Evolutionary conservation across 2,329 filamentous ascomycete genomes (phyloP), one percentile per base, ranked within the genome.

Genomic region (Cladosporium sp.): DNA sequence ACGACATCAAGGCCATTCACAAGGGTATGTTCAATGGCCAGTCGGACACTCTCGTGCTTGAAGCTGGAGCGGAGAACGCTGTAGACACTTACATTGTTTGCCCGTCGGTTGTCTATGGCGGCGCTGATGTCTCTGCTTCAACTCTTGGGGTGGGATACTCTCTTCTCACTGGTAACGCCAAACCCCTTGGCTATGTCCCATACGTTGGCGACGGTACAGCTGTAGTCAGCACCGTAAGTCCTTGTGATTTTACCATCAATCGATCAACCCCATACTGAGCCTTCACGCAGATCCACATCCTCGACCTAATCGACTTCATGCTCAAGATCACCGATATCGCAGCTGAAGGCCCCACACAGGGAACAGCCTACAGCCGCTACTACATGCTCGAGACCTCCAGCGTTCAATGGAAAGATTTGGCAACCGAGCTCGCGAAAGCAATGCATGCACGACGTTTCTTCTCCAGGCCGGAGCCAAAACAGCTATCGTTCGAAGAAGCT

Each of bases 1-100:
- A 67, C 16, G 68, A 69, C 34, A 66, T 67, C 60, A 63, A 64
- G 14, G 66, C 64, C 36, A 66, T 70, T 51, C 59, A 64, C 28
- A 67, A 67, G 46, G 68, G 68, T 39, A 70, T 70, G 49, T 63
- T 63, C 23, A 63, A 63, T 23, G 60, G 60, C 0, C 60, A 63
- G 60, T 63, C 60, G 10, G 60, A 63, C 60, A 63, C 60, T n/a
- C 46, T 63, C 26, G 60, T 63, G 18, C 60, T 63, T 25, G 13
- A 63, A 25, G 60, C 60, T 13, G 60, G 60, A 28, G 60, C 32
- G 1, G 60, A 63, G 18, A 34, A 39, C 13, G 34, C 49, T 16
- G 49, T 63, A 2, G 49, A 63, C 18, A 63, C 60, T 28, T 63
- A 63, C 34, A 63, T 63, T 8, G 60, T 54, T 36, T 63, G 60